Conservation (phyloP, 306 rosid species). For the Dalbergia cultrata region DNA sequence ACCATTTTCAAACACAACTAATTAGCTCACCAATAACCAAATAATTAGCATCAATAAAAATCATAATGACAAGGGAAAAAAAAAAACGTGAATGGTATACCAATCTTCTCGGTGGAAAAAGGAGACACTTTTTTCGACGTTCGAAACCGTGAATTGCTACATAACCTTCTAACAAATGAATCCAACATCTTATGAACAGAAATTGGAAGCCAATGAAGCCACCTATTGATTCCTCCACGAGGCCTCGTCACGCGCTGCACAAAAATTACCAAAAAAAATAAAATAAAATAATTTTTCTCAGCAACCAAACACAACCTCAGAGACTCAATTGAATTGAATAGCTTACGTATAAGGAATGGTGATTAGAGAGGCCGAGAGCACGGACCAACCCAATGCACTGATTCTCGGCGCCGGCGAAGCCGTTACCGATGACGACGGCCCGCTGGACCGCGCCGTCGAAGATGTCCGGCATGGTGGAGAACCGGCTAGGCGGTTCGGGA, state of each 20-base stretch:
- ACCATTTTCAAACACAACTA: conserved; percentile 35
- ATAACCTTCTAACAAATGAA: conserved; percentile 48
- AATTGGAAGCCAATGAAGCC: conserved; percentile 94
- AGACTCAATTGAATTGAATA: not conserved
- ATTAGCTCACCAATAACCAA: conserved; percentile 1
- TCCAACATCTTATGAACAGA: conserved; percentile 69
- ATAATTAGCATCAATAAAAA: not conserved
- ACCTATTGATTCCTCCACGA: conserved; percentile 76
- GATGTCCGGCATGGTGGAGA: conserved; percentile 49
- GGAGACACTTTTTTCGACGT: conserved; percentile 39
- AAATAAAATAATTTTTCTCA: not conserved
- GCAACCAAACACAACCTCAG: conserved; percentile 3
- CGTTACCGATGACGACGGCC: conserved; percentile 84
- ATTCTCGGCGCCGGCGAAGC: conserved; percentile 91
- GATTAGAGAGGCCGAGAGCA: conserved; percentile 80
- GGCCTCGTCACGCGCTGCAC: conserved; percentile 88
- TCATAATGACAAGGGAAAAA: not conserved
- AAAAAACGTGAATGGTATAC: conserved; percentile 44
- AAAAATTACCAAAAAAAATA: not conserved
- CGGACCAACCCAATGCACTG: conserved; percentile 88
- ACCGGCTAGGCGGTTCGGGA: conserved; percentile 42
- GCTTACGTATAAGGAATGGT: conserved; percentile 69
- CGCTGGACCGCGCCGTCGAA: conserved; percentile 68
- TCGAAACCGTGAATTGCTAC: conserved; percentile 46
- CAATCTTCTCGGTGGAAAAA: conserved; percentile 47